phyloP scores from a whole-genome alignment of 371 early-diverging fungal species.

The Choanephora cucurbitarum region DNA sequence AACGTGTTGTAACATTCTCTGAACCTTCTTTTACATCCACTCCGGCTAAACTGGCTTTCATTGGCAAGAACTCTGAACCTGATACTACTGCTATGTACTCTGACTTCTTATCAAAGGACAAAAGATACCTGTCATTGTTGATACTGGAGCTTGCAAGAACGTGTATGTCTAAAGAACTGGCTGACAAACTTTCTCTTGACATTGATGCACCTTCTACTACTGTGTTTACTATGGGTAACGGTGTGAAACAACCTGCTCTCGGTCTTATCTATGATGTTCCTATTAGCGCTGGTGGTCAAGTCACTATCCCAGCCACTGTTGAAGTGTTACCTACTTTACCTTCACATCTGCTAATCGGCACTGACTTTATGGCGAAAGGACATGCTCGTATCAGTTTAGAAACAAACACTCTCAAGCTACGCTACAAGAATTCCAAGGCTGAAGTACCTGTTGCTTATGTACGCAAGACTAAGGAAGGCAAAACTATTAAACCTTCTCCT shows the following conservation, averaged over 20 bases:
- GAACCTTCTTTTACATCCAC: neutral
- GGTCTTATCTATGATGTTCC: constrained; percentile 11
- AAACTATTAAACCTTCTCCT: neutral
- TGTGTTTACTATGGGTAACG: constrained; percentile 9
- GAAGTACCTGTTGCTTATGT: neutral
- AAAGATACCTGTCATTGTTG: neutral
- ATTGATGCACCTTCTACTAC: constrained; percentile 3
- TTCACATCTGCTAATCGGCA: constrained; percentile 2
- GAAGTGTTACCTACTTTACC: constrained; percentile 8
- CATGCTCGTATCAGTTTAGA: constrained; percentile 2
- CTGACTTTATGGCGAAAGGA: constrained; percentile 1
- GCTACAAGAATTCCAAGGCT: neutral
- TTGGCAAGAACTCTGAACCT: constrained; percentile 3
- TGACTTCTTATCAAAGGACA: neutral
- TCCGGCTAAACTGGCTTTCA: neutral
- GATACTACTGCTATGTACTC: constrained; percentile 9
- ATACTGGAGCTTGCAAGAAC: neutral
- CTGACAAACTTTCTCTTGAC: neutral
- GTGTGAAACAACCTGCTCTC: constrained; percentile 8
- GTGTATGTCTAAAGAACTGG: constrained; percentile 1
- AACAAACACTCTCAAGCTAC: neutral
- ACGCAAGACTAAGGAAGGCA: neutral
- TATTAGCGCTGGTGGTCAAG: neutral
- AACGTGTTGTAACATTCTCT: neutral
- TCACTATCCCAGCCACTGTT: neutral